phyloP scores from a whole-genome alignment of 2,329 filamentous ascomycete species.

The Calcarisporium arbuscula region DNA sequence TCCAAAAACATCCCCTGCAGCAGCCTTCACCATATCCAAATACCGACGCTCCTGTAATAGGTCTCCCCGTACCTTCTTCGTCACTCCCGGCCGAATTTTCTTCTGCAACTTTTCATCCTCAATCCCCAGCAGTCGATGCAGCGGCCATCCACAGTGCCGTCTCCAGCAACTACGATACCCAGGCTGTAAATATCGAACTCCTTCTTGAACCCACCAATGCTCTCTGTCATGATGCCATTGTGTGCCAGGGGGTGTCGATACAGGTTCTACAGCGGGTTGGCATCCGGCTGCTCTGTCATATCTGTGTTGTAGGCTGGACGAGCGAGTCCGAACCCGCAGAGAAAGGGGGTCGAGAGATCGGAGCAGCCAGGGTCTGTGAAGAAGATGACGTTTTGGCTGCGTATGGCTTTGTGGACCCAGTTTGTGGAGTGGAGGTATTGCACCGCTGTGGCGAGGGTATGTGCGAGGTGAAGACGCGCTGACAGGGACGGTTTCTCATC shows the following conservation, averaged over 20 bases:
- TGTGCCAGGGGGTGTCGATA: constrained; percentile 43
- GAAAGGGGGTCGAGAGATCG: constrained; percentile 33
- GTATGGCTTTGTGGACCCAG: constrained; percentile 53
- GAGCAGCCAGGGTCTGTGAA: constrained; percentile 33
- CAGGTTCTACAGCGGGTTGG: constrained; percentile 38
- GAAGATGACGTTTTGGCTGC: constrained; percentile 47
- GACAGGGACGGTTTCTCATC: constrained; percentile 40
- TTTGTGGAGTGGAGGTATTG: constrained; percentile 49
- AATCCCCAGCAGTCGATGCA: too few species aligned
- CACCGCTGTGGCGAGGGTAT: constrained; percentile 45
- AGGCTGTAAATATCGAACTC: constrained; percentile 47
- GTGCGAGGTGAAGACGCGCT: constrained; percentile 43
- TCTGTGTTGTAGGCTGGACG: constrained; percentile 44
- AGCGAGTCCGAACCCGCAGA: constrained; percentile 50
- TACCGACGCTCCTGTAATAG: too few species aligned
- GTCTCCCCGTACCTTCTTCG: neutral
- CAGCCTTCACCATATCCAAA: too few species aligned
- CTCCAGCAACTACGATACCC: too few species aligned
- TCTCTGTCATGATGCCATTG: constrained; percentile 28
- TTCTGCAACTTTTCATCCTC: too few species aligned
- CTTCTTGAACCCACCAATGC: constrained; percentile 44
- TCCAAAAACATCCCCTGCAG: too few species aligned
- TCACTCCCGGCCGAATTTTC: too few species aligned
- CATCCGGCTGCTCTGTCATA: constrained; percentile 41
- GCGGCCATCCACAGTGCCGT: too few species aligned